These are phyloP conservation scores for Linum usitatissimum DNA, from an alignment of 345 rosid genomes.

Conservation along the genomic window DNA sequence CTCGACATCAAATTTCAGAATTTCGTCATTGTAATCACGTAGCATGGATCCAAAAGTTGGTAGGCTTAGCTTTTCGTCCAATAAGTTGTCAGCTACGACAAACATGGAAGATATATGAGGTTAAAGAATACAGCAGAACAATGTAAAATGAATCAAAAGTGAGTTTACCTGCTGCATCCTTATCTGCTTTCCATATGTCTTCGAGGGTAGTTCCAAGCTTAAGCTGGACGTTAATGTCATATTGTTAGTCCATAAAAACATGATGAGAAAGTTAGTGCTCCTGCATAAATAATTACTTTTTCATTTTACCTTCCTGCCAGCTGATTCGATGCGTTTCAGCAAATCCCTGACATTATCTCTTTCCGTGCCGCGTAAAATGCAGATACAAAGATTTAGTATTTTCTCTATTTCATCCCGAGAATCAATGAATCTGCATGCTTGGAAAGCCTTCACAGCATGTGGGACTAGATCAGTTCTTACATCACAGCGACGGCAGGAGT, in stretches of 20 bases:
- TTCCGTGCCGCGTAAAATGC: slow-evolving; percentile 50
- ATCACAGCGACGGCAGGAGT: slow-evolving; percentile 78
- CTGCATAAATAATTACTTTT: too few species aligned
- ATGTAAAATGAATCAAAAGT: background rate
- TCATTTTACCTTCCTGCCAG: slow-evolving; percentile 47
- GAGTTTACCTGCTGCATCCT: slow-evolving; percentile 30
- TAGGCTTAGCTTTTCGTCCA: slow-evolving; percentile 4
- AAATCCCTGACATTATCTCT: slow-evolving; percentile 36
- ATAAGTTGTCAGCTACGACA: slow-evolving; percentile 15
- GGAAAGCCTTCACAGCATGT: slow-evolving; percentile 41
- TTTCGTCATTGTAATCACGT: slow-evolving; percentile 31
- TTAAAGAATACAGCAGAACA: background rate
- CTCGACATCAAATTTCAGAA: slow-evolving; percentile 52
- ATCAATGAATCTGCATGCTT: slow-evolving; percentile 46
- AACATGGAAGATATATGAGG: too few species aligned
- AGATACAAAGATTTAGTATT: slow-evolving; percentile 47
- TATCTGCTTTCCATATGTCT: slow-evolving; percentile 47
- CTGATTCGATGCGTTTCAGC: slow-evolving; percentile 38
- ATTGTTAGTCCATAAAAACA: slow-evolving; percentile 4
- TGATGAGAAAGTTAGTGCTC: too few species aligned
- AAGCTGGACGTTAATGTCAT: slow-evolving; percentile 42
- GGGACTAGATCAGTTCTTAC: slow-evolving; percentile 50
- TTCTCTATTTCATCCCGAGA: slow-evolving; percentile 44
- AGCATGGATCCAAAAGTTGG: slow-evolving; percentile 20
- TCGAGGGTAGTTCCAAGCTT: slow-evolving; percentile 42